Evolutionary conservation across 73 alveolate genomes (phyloP).

Genomic region (Uronychia setigera): DNA sequence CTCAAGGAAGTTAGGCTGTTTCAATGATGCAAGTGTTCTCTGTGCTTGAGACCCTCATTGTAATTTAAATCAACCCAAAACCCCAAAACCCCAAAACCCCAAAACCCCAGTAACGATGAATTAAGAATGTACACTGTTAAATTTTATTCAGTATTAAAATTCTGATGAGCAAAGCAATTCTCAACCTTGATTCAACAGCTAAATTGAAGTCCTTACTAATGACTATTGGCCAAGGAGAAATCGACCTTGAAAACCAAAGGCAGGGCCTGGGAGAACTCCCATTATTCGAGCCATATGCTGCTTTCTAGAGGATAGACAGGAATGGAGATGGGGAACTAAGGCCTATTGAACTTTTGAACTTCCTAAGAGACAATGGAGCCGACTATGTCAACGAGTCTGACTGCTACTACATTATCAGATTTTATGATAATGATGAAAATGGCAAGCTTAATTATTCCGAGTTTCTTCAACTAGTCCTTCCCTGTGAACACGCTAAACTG

Average conservation of each 20-base stretch:
- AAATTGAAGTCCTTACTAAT: conserved; percentile 24
- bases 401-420: conserved; percentile 1
- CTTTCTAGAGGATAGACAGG: conserved; percentile 35
- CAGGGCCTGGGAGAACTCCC: conserved; percentile 33
- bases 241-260: conserved; percentile 31
- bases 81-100: too few species aligned
- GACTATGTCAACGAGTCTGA: conserved; percentile 17
- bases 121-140: too few species aligned
- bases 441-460: conserved; percentile 38
- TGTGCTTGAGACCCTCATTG: too few species aligned
- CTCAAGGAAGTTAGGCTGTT: too few species aligned
- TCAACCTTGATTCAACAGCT: conserved; percentile 34
- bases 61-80: too few species aligned
- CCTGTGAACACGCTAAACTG: conserved; percentile 39
- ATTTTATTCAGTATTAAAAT: too few species aligned
- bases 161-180: too few species aligned
- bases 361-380: conserved; percentile 44
- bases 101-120: too few species aligned
- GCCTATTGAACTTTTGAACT: conserved; percentile 9
- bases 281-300: conserved; percentile 56
- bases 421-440: conserved; percentile 16
- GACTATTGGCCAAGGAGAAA: conserved; percentile 43
- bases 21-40: too few species aligned
- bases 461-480: conserved; percentile 37
- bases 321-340: conserved; percentile 31